Percentiles rank a stretch among this genome's conserved stretches.
Conservation (phyloP, 805 yeast species). For the Hanseniaspora hatyaiensis region DNA sequence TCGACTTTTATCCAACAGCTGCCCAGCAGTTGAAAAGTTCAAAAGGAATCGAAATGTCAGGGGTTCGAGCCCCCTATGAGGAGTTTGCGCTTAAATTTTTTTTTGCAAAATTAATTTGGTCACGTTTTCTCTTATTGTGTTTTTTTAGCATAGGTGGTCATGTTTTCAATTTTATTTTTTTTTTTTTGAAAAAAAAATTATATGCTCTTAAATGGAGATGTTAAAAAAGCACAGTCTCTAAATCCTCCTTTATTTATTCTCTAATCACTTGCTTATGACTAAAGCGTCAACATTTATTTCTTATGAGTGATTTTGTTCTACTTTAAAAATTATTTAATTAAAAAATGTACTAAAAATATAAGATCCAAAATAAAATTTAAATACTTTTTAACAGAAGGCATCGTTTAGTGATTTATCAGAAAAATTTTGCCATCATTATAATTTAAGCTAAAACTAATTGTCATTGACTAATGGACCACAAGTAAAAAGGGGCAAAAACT, state of each 20-base stretch:
- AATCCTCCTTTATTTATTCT: not conserved
- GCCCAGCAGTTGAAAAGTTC: not conserved
- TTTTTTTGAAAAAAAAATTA: not conserved
- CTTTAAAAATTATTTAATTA: too few relatives aligned
- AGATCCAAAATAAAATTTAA: too few relatives aligned
- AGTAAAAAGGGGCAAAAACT: too few relatives aligned
- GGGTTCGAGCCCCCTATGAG: constrained; percentile 44
- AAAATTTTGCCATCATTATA: too few relatives aligned
- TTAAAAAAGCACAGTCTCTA: not conserved
- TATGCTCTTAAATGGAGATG: not conserved
- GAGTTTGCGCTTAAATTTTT: constrained; percentile 28
- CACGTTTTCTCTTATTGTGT: not conserved
- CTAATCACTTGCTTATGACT: too few relatives aligned
- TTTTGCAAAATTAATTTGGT: constrained; percentile 3
- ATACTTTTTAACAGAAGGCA: too few relatives aligned
- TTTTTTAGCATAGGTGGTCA: not conserved
- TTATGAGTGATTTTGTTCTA: too few relatives aligned
- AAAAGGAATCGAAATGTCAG: constrained; percentile 35
- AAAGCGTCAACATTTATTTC: too few relatives aligned
- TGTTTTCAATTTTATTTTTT: not conserved
- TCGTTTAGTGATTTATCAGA: too few relatives aligned
- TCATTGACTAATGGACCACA: too few relatives aligned
- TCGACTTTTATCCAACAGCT: constrained; percentile 41
- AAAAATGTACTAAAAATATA: too few relatives aligned
- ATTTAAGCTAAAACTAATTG: too few relatives aligned